Conservation (phyloP, 331 rosid genomes). For the Phaseolus coccineus region DNA sequence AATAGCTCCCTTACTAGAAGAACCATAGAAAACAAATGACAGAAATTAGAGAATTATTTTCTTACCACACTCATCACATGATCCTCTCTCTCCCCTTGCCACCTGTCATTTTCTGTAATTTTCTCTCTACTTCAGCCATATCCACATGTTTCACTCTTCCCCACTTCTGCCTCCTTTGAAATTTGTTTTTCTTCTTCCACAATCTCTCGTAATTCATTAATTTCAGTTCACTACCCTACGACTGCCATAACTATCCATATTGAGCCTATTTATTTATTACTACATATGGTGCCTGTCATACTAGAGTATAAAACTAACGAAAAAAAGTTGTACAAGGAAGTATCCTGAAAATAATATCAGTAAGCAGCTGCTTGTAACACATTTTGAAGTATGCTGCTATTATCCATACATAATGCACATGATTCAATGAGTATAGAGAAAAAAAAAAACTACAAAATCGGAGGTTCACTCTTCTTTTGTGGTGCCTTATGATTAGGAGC, state of each 20-base stretch:
- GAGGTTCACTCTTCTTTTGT: conserved; percentile 6
- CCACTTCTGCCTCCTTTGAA: not conserved
- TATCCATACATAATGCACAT: conserved; percentile 1
- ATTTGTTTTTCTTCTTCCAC: not conserved
- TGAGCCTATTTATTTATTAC: not conserved
- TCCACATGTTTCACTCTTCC: not conserved
- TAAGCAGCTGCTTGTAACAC: conserved; percentile 8
- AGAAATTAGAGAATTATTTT: no score
- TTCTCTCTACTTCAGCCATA: not conserved
- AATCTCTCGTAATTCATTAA: not conserved
- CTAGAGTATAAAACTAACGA: not conserved
- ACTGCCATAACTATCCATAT: not conserved
- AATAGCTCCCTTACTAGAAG: no score
- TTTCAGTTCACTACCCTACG: not conserved
- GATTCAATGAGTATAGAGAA: not conserved
- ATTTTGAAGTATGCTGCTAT: conserved; percentile 9
- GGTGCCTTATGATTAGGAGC: conserved; percentile 4
- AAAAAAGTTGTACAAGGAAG: conserved; percentile 6
- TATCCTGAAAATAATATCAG: not conserved
- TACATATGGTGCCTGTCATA: not conserved
- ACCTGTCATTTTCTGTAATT: not conserved
- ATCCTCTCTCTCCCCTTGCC: not conserved
- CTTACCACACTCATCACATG: no score
- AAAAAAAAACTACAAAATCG: not conserved
- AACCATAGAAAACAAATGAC: no score